Conservation (phyloP, 2,329 filamentous ascomycete species). For the Hymenoscyphus salicellus region DNA sequence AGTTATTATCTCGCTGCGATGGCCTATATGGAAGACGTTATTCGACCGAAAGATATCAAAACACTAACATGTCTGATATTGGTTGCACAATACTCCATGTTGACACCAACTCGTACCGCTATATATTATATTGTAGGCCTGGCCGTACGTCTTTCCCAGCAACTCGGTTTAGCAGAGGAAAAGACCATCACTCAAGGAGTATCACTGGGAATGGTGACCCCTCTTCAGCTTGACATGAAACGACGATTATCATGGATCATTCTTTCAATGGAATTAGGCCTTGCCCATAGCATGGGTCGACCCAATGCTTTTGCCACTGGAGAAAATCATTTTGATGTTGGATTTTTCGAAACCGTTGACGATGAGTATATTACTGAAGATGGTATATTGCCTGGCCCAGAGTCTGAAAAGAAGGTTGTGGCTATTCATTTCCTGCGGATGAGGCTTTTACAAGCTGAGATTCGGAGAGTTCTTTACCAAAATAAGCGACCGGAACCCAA, state of each 20-base stretch:
- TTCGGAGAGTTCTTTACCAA: constrained; percentile 80
- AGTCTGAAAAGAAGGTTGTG: constrained; percentile 79
- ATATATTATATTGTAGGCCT: constrained; percentile 92
- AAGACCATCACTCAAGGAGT: constrained; percentile 70
- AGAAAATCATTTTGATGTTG: constrained; percentile 79
- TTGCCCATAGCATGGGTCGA: constrained; percentile 83
- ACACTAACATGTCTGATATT: constrained; percentile 87
- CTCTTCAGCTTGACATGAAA: constrained; percentile 82
- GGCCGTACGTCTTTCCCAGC: constrained; percentile 82
- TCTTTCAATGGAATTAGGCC: constrained; percentile 80
- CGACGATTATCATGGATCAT: constrained; percentile 86
- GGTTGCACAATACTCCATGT: constrained; percentile 84
- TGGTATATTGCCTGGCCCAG: constrained; percentile 69
- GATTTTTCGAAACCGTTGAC: constrained; percentile 77
- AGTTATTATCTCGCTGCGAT: constrained; percentile 92
- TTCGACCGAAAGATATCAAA: constrained; percentile 83
- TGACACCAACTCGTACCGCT: constrained; percentile 87
- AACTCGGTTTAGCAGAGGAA: constrained; percentile 83
- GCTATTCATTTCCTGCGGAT: constrained; percentile 93
- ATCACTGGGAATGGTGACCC: constrained; percentile 58
- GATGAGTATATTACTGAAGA: constrained; percentile 78
- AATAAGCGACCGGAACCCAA: constrained; percentile 74
- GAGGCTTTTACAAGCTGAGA: constrained; percentile 82
- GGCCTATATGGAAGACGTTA: constrained; percentile 75
- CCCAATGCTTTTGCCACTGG: constrained; percentile 81